Conservation (phyloP, 257 asterid genomes). For the Craterostigma plantagineum region DNA sequence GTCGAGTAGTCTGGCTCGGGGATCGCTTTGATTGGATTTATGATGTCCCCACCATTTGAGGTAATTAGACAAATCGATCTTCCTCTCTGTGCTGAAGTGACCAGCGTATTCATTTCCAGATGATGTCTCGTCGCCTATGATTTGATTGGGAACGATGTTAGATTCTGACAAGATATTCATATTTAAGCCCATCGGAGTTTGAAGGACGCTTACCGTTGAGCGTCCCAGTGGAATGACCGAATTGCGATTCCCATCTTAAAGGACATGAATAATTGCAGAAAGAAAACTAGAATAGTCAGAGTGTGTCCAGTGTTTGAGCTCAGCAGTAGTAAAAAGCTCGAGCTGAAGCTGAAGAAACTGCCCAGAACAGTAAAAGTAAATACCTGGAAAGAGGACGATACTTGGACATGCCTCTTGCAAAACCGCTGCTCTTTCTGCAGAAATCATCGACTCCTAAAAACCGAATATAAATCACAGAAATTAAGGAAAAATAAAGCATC, state of each 20-base stretch:
- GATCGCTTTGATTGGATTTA: slow-evolving; percentile 39
- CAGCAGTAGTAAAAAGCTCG: no score
- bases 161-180: no score
- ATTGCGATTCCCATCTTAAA: slow-evolving; percentile 68
- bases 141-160: slow-evolving; percentile 11
- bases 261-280: slow-evolving; percentile 7
- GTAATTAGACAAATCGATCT: slow-evolving; percentile 79
- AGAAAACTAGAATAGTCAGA: slow-evolving; percentile 3
- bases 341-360: no score
- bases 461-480: not conserved
- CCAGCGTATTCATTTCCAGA: slow-evolving; percentile 46
- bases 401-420: slow-evolving; percentile 85
- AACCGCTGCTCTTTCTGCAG: slow-evolving; percentile 97
- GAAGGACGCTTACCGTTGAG: slow-evolving; percentile 36
- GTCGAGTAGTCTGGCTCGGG: slow-evolving; percentile 41
- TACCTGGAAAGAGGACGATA: slow-evolving; percentile 95
- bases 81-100: slow-evolving; percentile 52
- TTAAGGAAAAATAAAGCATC: not conserved
- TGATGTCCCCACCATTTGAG: slow-evolving; percentile 91
- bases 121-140: slow-evolving; percentile 50
- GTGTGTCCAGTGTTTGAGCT: not conserved
- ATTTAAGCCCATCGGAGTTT: no score
- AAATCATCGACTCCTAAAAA: slow-evolving; percentile 13
- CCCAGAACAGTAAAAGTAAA: slow-evolving; percentile 3
- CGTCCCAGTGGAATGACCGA: slow-evolving; percentile 46